Conservation (phyloP, 2,329 filamentous ascomycete species). For the Penicillium rolfsii region DNA sequence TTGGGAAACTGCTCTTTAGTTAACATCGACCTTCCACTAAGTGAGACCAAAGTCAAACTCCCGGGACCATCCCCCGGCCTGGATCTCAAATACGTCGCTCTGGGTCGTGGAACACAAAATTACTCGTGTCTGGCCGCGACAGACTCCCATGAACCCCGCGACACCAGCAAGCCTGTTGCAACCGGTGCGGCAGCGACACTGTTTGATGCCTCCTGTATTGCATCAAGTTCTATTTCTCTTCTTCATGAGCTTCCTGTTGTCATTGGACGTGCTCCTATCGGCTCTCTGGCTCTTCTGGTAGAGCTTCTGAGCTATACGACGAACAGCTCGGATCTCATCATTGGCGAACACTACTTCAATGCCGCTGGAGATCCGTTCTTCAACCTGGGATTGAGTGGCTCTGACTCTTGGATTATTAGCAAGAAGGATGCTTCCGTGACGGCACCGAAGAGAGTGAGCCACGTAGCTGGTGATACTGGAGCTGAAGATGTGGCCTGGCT, state of each 20-base stretch:
- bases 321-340: conserved; percentile 28
- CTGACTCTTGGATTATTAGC: conserved; percentile 31
- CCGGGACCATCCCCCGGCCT: conserved; percentile 34
- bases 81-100: conserved; percentile 48
- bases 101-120: conserved; percentile 56
- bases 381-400: conserved; percentile 33
- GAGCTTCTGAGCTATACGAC: conserved; percentile 24
- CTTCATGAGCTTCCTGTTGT: conserved; percentile 35
- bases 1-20: conserved; percentile 31
- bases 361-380: conserved; percentile 35
- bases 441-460: conserved; percentile 29
- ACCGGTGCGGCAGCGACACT: conserved; percentile 52
- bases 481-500: conserved; percentile 40
- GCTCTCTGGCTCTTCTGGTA: conserved; percentile 34
- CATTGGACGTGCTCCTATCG: conserved; percentile 27
- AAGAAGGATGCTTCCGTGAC: conserved; percentile 34
- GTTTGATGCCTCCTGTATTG: conserved; percentile 49
- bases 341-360: conserved; percentile 45
- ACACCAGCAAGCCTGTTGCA: conserved; percentile 36
- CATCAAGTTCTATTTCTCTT: conserved; percentile 29
- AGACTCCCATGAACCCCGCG: conserved; percentile 17
- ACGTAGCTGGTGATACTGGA: neutral
- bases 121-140: conserved; percentile 49
- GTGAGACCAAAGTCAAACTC: conserved; percentile 29
- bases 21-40: conserved; percentile 21